Base-by-base conservation (phyloP, 2,329 filamentous ascomycete species). In the Fusarium mexicanum region DNA sequence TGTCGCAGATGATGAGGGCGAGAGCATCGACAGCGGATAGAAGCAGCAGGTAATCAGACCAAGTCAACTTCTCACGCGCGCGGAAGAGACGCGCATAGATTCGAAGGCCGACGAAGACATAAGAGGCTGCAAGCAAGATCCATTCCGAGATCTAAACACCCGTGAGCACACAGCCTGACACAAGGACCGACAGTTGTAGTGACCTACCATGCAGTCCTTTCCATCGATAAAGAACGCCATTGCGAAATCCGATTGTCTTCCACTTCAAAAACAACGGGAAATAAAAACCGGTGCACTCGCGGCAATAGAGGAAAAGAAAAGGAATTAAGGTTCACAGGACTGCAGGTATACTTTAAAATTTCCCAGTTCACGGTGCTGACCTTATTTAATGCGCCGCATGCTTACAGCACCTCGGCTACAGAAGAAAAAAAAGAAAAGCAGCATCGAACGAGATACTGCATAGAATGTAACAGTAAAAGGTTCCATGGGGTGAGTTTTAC, bases 1-100 rank as follows among this genome's bases (percentile, higher is more conserved):
- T 82, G 38, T 82, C 80, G 37, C 80, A 82, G 44, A 82, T 81
- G 47, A 82, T 82, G 0, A 82, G 70, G 3, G 62, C 80, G 24
- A 82, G 75, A 4, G 80, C 80, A 31, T 81, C 72, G 46, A 81
- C 3, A 6, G 80, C 79, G 0, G 80, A 80, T 1, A 76, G 35
- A 6, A 82, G 46, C 2, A 82, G 68, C 2, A 82, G 67, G 38
- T 72, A 78, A 38, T 82, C 80, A 3, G 80, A 80, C 62, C 74
- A 71, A 38, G 75, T 69, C 13, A 82, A 70, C 67, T 77, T 81
- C 59, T 80, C 69, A 16, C 79, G 78, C 16, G 79, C 70, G 6
- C 77, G 77, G 55, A 80, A 77, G 24, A 82, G 73, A 17, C 80
- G 81, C 4, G 81, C 76, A 29, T 82, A 82, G n/a, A 82, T 31